Evolutionary conservation across 441 rosid genomes (phyloP).

Genomic region (Gossypium laxum): DNA sequence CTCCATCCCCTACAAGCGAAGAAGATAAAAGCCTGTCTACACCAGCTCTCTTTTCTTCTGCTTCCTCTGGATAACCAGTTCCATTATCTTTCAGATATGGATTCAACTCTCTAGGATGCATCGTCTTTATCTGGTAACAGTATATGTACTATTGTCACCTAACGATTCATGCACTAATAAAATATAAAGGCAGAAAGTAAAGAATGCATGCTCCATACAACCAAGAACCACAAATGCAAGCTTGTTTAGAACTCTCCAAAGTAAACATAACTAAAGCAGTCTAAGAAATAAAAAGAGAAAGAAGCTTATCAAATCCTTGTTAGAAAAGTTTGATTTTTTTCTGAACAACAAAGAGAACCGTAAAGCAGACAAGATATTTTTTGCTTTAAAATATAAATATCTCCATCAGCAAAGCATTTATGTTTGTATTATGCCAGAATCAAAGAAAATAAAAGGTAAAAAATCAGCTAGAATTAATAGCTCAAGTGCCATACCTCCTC

Average conservation of each 20-base stretch:
- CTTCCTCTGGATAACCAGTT: constrained; percentile 71
- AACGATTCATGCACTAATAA: neutral
- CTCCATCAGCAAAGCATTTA: neutral
- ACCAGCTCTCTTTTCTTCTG: constrained; percentile 28
- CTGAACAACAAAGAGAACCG: neutral
- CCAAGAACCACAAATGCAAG: neutral
- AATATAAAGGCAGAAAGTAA: neutral
- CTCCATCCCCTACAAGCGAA: constrained; percentile 79
- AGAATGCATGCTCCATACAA: neutral
- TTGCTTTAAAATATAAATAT: neutral
- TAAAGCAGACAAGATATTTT: neutral
- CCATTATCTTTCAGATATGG: constrained; percentile 68
- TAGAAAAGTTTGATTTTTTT: neutral
- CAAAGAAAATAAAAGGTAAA: neutral
- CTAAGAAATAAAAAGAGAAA: neutral
- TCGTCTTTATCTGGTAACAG: constrained; percentile 31
- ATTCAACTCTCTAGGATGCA: constrained; percentile 68
- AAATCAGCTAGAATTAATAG: neutral
- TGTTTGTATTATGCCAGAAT: neutral
- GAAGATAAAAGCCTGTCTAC: constrained; percentile 35
- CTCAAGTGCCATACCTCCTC: constrained; percentile 41
- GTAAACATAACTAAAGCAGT: neutral
- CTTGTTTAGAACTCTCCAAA: neutral
- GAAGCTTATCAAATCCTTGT: neutral
- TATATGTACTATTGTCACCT: neutral